These are phyloP conservation scores for Kodamaea sp. DNA, from an alignment of 1,139 yeast species.

Conservation along the genomic window DNA sequence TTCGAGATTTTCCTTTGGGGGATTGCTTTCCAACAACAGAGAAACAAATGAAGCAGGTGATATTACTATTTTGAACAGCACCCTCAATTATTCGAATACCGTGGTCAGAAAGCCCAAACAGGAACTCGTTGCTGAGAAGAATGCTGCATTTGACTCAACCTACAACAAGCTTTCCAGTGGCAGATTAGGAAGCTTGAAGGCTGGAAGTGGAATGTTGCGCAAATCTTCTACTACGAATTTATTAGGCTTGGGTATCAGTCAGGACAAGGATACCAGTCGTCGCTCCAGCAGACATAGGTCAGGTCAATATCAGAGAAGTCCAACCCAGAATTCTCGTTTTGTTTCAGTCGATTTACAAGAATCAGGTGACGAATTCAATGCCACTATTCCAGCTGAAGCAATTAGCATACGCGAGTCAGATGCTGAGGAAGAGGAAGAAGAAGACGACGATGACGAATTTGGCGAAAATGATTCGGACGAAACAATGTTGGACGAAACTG, in stretches of 20 bases:
- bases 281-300: neutral
- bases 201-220: conserved; percentile 22
- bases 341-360: conserved; percentile 9
- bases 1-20: conserved; percentile 47
- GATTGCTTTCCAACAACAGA: conserved; percentile 23
- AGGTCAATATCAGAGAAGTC: conserved; percentile 1
- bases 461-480: conserved; percentile 24
- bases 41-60: conserved; percentile 30
- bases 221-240: conserved; percentile 28
- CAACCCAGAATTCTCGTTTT: conserved; percentile 4
- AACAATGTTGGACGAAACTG: conserved; percentile 24
- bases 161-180: conserved; percentile 2
- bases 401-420: conserved; percentile 11
- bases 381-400: conserved; percentile 8
- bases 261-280: conserved; percentile 2
- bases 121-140: conserved; percentile 5
- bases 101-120: conserved; percentile 26
- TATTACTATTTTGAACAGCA: conserved; percentile 27
- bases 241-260: conserved; percentile 34
- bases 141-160: conserved; percentile 8
- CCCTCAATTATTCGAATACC: conserved; percentile 28
- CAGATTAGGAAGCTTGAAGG: conserved; percentile 4
- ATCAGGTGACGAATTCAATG: conserved; percentile 9
- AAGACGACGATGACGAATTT: conserved; percentile 13
- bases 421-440: conserved; percentile 6